A percentile compares a stretch with the other conserved stretches of the same genome.
These are phyloP conservation scores for Papilionanthe hybrid DNA, from an alignment of 116 monocot species.

Conservation along the genomic window DNA sequence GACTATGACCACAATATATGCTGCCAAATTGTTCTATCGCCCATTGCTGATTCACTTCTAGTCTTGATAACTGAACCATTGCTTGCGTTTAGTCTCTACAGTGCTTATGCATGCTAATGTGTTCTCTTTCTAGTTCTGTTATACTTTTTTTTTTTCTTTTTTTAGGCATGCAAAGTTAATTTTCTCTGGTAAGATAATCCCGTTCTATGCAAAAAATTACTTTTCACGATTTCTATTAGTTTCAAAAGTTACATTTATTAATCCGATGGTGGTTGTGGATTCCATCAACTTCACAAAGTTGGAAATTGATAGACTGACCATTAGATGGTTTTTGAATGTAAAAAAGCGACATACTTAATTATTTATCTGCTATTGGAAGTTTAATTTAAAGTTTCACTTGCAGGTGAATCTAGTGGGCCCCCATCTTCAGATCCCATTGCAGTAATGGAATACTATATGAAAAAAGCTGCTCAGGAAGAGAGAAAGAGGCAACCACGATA, in stretches of 20 bases:
- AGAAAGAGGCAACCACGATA: conserved; percentile 64
- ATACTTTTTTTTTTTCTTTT: too few species aligned
- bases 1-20: too few species aligned
- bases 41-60: too few species aligned
- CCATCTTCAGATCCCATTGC: conserved; percentile 71
- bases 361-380: background rate
- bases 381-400: background rate
- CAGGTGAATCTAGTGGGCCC: conserved; percentile 56
- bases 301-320: background rate
- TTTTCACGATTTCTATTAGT: background rate
- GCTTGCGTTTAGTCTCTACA: too few species aligned
- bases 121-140: too few species aligned
- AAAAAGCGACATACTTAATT: background rate
- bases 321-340: background rate
- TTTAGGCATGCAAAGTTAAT: too few species aligned
- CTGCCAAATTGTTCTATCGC: too few species aligned
- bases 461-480: conserved; percentile 95
- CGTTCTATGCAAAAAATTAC: background rate
- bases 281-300: background rate
- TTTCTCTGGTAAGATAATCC: background rate
- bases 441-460: conserved; percentile 98
- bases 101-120: too few species aligned
- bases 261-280: background rate
- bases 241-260: background rate
- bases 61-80: too few species aligned